Conservation (phyloP, 169 alveolate species). For the Eimeria maxima region DNA sequence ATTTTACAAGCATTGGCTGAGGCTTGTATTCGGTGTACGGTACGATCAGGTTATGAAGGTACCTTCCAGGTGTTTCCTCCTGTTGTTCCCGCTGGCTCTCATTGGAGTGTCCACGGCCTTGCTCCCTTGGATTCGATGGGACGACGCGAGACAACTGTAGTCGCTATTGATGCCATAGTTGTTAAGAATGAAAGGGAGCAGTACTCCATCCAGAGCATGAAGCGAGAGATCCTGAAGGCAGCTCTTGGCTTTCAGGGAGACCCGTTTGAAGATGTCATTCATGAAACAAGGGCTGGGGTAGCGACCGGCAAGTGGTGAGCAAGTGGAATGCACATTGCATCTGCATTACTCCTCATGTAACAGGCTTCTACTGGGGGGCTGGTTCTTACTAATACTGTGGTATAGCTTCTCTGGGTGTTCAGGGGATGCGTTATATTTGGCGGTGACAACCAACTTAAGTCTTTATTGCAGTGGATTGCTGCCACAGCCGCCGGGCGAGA, state of each 20-base stretch:
- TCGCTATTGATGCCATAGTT: conserved; percentile 65
- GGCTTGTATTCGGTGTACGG: background rate
- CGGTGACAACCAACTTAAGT: conserved; percentile 2
- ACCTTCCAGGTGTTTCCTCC: conserved; percentile 56
- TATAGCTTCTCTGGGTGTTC: background rate
- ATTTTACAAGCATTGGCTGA: too few species aligned
- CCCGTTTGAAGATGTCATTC: conserved; percentile 57
- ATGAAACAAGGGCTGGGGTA: background rate
- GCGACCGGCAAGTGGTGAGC: conserved; percentile 76
- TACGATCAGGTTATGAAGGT: conserved; percentile 69
- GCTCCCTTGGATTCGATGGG: conserved; percentile 74
- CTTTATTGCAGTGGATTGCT: conserved; percentile 34
- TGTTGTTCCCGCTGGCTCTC: conserved; percentile 33
- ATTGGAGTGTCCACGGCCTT: conserved; percentile 58
- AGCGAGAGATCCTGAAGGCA: conserved; percentile 75
- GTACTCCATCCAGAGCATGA: background rate
- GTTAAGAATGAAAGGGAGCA: conserved; percentile 35
- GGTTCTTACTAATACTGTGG: background rate
- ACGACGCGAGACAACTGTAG: conserved; percentile 65
- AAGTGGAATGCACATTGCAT: background rate
- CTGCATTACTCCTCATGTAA: background rate
- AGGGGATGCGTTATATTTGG: conserved; percentile 30
- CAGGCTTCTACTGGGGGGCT: background rate
- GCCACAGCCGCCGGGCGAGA: conserved; percentile 54
- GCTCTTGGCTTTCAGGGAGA: conserved; percentile 78